Evolutionary conservation across 495 filamentous ascomycete genomes (phyloP), one percentile per base, ranked within the genome.

Genomic region (Aspergillus campestris): DNA sequence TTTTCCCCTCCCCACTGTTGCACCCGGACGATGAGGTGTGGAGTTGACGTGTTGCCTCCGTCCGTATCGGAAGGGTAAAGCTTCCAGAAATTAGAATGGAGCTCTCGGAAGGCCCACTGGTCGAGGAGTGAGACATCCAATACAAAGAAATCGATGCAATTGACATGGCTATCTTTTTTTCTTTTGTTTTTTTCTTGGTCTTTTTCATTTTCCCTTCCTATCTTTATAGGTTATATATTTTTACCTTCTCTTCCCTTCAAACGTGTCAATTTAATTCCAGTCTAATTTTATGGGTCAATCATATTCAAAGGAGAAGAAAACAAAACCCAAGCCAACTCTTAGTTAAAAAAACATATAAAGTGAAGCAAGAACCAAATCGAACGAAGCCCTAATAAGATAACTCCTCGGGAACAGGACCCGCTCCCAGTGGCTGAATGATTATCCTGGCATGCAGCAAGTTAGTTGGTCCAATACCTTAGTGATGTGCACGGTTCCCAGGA

Each of bases 381-480:
- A 24, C 18, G 18, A 24, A 24, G 4, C 18, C 18, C 18, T 24
- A 24, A 24, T 24, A 24, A 24, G 18, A 24, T 2, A 24, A 24
- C 4, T 24, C 4, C 18, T 24, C 18, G 18, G 18, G 18, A 24
- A 24, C 18, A 24, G 18, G 18, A 24, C 18, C 18, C 18, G 18
- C 1, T 24, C 1, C 18, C 18, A 24, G 54, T 57, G 54, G 54
- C 54, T 53, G 50, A 53, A 53, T 45, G 50, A 54, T 54, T 48
- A 53, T 28, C 50, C 42, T 49, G 28, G 37, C 50, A 30, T 58
- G 55, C 55, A 58, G 51, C 42, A 51, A 47, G 51, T 51, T 58
- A 58, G 55, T 58, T 58, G 48, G 55, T 43, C 35, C 36, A 44
- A 41, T 49, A n/a, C n/a, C n/a, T n/a, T n/a, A 44, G 55, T 48